Base-by-base conservation (phyloP, 1,284 basidiomycete species). In the Trichosporon coremiiforme region DNA sequence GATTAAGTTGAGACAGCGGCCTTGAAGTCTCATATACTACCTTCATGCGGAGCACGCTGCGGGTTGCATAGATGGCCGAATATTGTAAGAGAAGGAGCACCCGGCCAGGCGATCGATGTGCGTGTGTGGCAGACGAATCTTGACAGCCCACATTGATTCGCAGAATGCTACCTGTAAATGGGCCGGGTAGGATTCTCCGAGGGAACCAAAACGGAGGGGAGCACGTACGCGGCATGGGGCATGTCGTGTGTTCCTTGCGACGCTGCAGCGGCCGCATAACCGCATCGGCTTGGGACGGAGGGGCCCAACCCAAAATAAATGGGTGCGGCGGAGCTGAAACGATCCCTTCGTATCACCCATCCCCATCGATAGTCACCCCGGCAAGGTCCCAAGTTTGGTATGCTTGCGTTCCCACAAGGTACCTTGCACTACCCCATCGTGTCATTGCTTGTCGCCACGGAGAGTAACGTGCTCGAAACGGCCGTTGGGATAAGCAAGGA, bases 81-180 rank as follows among this genome's bases (percentile, higher is more conserved):
- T 22, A 20, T 25, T 53, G 50, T 53, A 25, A 25, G 15, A 53
- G 50, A 53, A 53, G 20, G 50, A 12, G 25, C 47, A 6, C n/a
- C n/a, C n/a, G 17, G 47, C 17, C 47, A 20, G 13, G n/a, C 17
- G 9, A 20, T 17, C 50, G 22, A 17, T 22, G 50, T 20, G 50
- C n/a, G 50, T 53, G 50, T 53, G 50, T 53, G 50, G 50, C 50
- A 25, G 50, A 53, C 50, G 50, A 53, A 22, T 2, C 50, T 53
- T 8, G 22, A 2, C 8, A 8, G 2, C 20, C 2, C 15, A 2
- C 10, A 2, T 6, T 53, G 50, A 53, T 53, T 53, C 50, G 50
- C 7, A 20, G 6, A 20, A 10, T 2, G 9, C 47, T 5, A 13
- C 17, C 9, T 20, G n/a, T 10, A 35, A n/a, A 17, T 25, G 22